Conservation (phyloP, 345 rosid species). For the Raphanus sativus region DNA sequence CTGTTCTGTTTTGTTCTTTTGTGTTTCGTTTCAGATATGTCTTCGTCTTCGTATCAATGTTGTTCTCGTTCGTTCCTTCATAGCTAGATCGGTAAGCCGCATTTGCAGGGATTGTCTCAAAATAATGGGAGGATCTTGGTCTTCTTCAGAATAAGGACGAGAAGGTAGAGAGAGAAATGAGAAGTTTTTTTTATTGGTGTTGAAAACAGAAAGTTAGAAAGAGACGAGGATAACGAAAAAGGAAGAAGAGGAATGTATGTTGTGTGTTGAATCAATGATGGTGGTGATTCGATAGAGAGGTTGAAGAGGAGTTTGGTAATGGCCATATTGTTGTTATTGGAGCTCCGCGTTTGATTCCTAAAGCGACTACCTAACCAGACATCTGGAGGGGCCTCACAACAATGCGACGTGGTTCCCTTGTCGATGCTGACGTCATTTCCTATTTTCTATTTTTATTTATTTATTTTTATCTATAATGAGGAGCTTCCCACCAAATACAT, state of each 20-base stretch:
- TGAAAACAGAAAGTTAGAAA: conserved; percentile 1
- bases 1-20: conserved; percentile 23
- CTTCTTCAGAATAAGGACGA: not conserved
- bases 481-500: not conserved
- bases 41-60: conserved; percentile 17
- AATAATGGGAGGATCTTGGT: conserved; percentile 11
- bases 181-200: conserved; percentile 19
- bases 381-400: conserved; percentile 52
- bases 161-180: not conserved
- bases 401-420: conserved; percentile 39
- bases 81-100: conserved; percentile 17
- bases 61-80: conserved; percentile 29
- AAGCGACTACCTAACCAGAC: conserved; percentile 63
- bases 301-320: conserved; percentile 34
- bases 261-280: conserved; percentile 3
- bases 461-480: not conserved
- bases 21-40: conserved; percentile 11
- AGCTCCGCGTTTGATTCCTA: conserved; percentile 61
- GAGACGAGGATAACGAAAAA: conserved; percentile 20
- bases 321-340: conserved; percentile 35
- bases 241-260: conserved; percentile 13
- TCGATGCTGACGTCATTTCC: conserved; percentile 37
- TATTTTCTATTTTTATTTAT: not conserved
- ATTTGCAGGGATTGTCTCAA: conserved; percentile 1
- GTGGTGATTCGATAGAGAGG: conserved; percentile 8